phyloP scores from a whole-genome alignment of 176 grass and related monocot genomes.

The Stipa capillata region DNA sequence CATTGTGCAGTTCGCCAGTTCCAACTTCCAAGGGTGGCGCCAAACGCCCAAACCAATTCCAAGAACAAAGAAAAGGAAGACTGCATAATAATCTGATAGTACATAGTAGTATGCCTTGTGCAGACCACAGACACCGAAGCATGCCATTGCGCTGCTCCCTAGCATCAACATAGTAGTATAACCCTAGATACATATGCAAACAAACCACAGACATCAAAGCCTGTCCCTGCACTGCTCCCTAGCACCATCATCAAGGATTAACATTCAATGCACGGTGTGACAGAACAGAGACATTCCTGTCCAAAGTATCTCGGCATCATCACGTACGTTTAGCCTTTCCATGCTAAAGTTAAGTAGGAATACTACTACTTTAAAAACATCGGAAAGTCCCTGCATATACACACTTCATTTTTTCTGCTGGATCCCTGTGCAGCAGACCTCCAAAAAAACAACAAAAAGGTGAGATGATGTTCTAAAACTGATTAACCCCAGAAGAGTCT shows the following conservation, averaged over 20 bases:
- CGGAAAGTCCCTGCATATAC: neutral
- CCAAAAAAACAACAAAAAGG: neutral
- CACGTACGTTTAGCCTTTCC: neutral
- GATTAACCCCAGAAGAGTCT: conserved; percentile 4
- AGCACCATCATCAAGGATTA: conserved; percentile 1
- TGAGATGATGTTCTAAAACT: neutral
- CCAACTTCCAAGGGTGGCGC: neutral
- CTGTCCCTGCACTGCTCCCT: neutral
- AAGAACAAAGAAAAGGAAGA: neutral
- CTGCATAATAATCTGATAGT: neutral
- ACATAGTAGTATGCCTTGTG: neutral
- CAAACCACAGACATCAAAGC: neutral
- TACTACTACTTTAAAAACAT: neutral
- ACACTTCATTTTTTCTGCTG: neutral
- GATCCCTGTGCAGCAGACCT: neutral
- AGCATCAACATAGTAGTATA: neutral
- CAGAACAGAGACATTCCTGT: conserved; percentile 9
- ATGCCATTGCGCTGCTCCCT: neutral
- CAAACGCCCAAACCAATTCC: neutral
- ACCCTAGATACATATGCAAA: neutral
- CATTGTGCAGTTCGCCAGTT: neutral
- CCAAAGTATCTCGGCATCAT: neutral
- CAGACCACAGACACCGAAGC: conserved; percentile 18
- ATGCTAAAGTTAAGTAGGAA: neutral
- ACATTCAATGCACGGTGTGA: conserved; percentile 8